A percentile compares a stretch with the other conserved stretches of the same genome.
These are phyloP conservation scores for Cytospora chrysosperma DNA, from an alignment of 2,329 filamentous ascomycete genomes.

Conservation along the genomic window DNA sequence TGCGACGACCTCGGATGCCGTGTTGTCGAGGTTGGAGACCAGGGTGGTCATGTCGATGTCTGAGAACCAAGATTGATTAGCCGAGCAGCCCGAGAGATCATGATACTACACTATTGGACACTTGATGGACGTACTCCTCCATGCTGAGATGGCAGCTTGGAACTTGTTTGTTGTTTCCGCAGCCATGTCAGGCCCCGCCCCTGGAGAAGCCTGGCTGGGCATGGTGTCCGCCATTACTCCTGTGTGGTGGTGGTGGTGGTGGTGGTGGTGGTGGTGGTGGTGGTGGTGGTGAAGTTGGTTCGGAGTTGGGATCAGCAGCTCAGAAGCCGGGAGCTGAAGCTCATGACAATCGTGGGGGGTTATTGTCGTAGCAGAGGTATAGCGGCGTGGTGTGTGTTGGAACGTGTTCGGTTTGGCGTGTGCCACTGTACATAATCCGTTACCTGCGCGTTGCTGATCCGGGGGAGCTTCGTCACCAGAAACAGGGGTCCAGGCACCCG, in stretches of 20 bases:
- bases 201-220: conserved; percentile 6
- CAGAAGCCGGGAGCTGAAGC: conserved; percentile 7
- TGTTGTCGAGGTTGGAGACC: conserved; percentile 82
- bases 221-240: conserved; percentile 17
- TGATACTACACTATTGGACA: neutral
- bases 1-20: conserved; percentile 90
- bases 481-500: neutral
- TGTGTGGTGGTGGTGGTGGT: neutral
- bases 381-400: conserved; percentile 1
- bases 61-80: conserved; percentile 37
- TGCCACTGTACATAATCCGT: neutral
- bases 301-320: conserved; percentile 4
- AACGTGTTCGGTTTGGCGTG: conserved; percentile 14
- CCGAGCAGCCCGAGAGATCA: neutral
- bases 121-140: conserved; percentile 69
- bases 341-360: conserved; percentile 7
- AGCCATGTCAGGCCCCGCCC: conserved; percentile 9
- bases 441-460: neutral
- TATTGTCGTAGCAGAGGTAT: neutral
- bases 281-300: neutral
- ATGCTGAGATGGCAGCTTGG: conserved; percentile 91
- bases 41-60: conserved; percentile 84
- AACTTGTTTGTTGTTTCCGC: conserved; percentile 81
- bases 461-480: neutral
- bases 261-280: neutral